Base-by-base conservation (phyloP, 2,329 filamentous ascomycete genomes). In the Bipolaris zeicola region DNA sequence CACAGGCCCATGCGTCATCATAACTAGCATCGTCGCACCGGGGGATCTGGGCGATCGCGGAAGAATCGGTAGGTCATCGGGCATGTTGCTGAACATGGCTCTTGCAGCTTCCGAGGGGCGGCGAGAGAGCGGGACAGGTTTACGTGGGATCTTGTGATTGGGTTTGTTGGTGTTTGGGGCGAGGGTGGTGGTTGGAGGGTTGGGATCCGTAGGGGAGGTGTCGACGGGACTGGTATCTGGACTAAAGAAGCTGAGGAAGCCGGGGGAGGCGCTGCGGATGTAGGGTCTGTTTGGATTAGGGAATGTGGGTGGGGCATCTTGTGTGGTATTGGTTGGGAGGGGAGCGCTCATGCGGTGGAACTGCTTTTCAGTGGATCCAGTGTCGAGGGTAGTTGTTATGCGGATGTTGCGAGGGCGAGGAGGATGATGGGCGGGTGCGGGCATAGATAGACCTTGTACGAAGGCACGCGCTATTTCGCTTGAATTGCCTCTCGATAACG, bases 391-490 rank as follows among this genome's bases (percentile, higher is more conserved):
- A 53, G 66, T 71, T 1, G 45, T 48, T 22, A 51, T 55, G 11
- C 63, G 63, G 7, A 50, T 45, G 53, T 67, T 62, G 3, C 37
- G 50, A 22, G 3, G 34, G 6, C 33, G 51, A 20, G 37, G 5
- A 16, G 33, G 31, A n/a, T 39, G 31, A 20, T 28, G 31, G 38
- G 41, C 44, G 6, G 61, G 62, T 8, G 63, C 60, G 3, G 65
- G 64, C n/a, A 68, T 64, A 1, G 55, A 50, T 3, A 57, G 65
- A 3, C 62, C 65, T 22, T 65, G 66, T 22, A 64, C 51, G 6
- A 68, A 65, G 8, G 69, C 66, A 51, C 67, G 59, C n/a, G 64
- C 64, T n/a, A 68, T 68, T 16, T 66, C 63, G 5, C 55, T 48
- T 3, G 61, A 52, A 22, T 47, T 58, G 3, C 59, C 62, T 41